Evolutionary conservation across 345 rosid genomes (phyloP), one percentile per base, ranked within the genome.

Genomic region (Anacardium occidentale): DNA sequence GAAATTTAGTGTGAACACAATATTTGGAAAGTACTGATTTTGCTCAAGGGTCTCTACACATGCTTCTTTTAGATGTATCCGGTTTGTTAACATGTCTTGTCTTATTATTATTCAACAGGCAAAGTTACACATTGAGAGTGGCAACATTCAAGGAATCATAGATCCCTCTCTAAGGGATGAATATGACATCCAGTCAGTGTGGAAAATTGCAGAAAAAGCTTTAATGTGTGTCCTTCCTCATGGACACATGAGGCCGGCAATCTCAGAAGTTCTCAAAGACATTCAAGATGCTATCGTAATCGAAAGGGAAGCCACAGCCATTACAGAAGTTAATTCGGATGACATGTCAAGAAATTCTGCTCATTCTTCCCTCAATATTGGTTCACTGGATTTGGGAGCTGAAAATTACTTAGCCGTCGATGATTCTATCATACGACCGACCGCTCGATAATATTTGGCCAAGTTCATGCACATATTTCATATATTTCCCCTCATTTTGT

Each of bases 151-250:
- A 68, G 90, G 92, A 72, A 90, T 96, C 79, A 89, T 96, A 6
- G 99, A 96, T 79, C 97, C 89, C 1, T 79, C 78, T 0, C 68
- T 96, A n/a, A 55, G 24, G 20, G 80, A 88, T 11, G 96, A 89
- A 20, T 96, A 90, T 17, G 97, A 94, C 74, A 87, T 93, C 47
- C 99, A 96, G 53, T 89, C 99, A 1, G 90, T 96, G 95, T 96
- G 99, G 99, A 96, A 96, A 83, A 90, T 96, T 18, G 99, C 97
- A 0, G 99, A 96, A 88, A 93, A 88, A 70, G 99, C 99, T 5
- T 68, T 93, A 75, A 79, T 89, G 83, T 96, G 99, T 7, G 97
- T 96, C 65, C 91, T 79, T 74, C 93, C 99, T 12, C 97, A 93
- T 25, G 98, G 99, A 32, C 82, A 87, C 82, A 81, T 89, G 97